Evolutionary conservation across 2,329 filamentous ascomycete genomes (phyloP).

Genomic region (Didymella pomorum): DNA sequence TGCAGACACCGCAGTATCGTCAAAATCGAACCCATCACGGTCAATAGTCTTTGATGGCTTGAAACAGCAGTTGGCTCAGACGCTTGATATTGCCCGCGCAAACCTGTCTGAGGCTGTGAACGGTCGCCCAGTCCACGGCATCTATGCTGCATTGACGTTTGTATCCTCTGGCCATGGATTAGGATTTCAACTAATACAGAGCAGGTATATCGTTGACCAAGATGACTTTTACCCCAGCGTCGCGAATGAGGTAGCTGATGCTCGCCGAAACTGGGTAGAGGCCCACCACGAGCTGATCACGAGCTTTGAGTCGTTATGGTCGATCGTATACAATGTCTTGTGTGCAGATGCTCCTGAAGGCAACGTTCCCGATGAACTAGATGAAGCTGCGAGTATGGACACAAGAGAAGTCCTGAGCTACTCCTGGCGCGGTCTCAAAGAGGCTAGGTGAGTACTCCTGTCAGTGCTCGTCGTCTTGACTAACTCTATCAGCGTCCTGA

Average conservation of each 20-base stretch:
- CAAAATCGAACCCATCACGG: slow-evolving; percentile 38
- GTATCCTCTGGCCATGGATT: background rate
- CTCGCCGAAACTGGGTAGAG: slow-evolving; percentile 40
- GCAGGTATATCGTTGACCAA: slow-evolving; percentile 60
- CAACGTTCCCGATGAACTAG: slow-evolving; percentile 78
- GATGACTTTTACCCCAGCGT: slow-evolving; percentile 44
- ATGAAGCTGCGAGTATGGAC: slow-evolving; percentile 73
- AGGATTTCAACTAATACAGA: background rate
- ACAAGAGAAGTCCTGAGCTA: slow-evolving; percentile 93
- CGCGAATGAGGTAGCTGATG: slow-evolving; percentile 17
- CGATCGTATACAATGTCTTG: slow-evolving; percentile 75
- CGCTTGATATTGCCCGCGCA: slow-evolving; percentile 67
- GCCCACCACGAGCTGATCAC: slow-evolving; percentile 66
- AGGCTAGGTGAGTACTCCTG: slow-evolving; percentile 72
- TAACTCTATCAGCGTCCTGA: slow-evolving; percentile 67
- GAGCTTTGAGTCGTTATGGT: slow-evolving; percentile 77
- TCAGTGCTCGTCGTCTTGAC: background rate
- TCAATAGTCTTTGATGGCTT: slow-evolving; percentile 65
- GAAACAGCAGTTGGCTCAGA: slow-evolving; percentile 68
- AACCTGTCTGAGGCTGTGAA: slow-evolving; percentile 70
- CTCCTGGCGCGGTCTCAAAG: slow-evolving; percentile 93
- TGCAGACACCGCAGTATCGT: slow-evolving; percentile 8
- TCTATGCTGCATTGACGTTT: slow-evolving; percentile 50
- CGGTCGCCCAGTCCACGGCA: slow-evolving; percentile 57
- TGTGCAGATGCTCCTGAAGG: slow-evolving; percentile 97